These are phyloP conservation scores for Chenopodium album DNA, from an alignment of 148 eudicot species.

Conservation along the genomic window DNA sequence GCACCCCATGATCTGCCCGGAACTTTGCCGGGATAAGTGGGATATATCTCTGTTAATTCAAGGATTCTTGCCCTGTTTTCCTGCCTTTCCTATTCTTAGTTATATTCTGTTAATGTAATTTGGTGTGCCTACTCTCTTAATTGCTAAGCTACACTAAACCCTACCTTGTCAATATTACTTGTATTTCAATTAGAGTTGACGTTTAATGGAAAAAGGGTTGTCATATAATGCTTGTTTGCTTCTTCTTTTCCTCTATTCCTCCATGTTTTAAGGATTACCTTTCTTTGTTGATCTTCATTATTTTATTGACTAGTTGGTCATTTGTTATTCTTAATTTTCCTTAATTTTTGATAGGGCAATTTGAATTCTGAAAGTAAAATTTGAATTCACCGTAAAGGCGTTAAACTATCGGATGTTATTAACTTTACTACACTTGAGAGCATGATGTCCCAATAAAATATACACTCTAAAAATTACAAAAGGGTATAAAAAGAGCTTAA, in stretches of 20 bases:
- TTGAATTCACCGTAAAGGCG: too few species aligned
- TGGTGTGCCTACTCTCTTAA: not conserved
- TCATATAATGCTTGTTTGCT: conserved; percentile 9
- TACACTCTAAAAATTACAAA: too few species aligned
- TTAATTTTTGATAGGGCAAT: too few species aligned
- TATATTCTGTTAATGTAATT: not conserved
- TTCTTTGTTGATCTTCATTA: not conserved
- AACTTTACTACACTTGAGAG: too few species aligned
- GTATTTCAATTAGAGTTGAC: conserved; percentile 10
- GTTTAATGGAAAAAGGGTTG: not conserved
- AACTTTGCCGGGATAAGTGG: conserved; percentile 27
- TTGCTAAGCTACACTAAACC: conserved; percentile 2
- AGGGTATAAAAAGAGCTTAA: too few species aligned
- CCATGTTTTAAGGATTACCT: conserved; percentile 8
- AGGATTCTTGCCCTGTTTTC: not conserved
- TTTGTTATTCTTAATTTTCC: not conserved
- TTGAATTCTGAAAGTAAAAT: too few species aligned
- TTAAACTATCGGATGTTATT: too few species aligned
- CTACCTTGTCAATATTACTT: not conserved
- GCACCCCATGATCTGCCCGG: not conserved
- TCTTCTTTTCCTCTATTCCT: conserved; percentile 8
- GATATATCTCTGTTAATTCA: not conserved
- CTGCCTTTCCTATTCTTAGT: not conserved
- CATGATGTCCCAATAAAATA: too few species aligned
- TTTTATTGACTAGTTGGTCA: not conserved